A percentile compares a stretch with the other conserved stretches of the same genome.
These are phyloP conservation scores for Neostapfia colusana DNA, from an alignment of 176 grass and related monocot genomes.

Conservation along the genomic window DNA sequence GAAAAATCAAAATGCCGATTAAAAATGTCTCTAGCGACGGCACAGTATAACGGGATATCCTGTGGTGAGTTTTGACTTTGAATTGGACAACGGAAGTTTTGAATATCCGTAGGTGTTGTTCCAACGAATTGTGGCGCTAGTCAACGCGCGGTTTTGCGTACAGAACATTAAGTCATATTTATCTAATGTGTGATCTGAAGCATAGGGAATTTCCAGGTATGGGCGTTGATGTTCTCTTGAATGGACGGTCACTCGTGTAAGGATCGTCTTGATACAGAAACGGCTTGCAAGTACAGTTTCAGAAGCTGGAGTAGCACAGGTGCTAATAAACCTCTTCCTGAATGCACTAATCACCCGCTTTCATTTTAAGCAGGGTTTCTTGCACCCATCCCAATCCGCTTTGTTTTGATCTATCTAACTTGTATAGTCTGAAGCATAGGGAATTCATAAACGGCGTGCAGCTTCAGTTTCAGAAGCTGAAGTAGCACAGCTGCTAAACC, in stretches of 20 bases:
- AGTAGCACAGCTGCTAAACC: neutral
- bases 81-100: neutral
- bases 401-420: too few species aligned
- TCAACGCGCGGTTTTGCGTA: slow-evolving; percentile 9
- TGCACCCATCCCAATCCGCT: neutral
- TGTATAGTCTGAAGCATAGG: too few species aligned
- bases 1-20: neutral
- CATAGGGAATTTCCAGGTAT: neutral
- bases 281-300: neutral
- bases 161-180: neutral
- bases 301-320: neutral
- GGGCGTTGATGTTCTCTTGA: neutral
- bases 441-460: too few species aligned
- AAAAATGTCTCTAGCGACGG: neutral
- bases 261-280: neutral
- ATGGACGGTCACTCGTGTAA: neutral
- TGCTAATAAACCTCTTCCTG: neutral
- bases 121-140: neutral
- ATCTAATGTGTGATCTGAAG: neutral
- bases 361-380: neutral
- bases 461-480: neutral
- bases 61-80: slow-evolving; percentile 9
- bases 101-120: neutral
- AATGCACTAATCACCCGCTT: neutral
- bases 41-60: neutral